Conservation (phyloP, 192 early-diverging fungal species). For the Rhizoclosmatium sp. region DNA sequence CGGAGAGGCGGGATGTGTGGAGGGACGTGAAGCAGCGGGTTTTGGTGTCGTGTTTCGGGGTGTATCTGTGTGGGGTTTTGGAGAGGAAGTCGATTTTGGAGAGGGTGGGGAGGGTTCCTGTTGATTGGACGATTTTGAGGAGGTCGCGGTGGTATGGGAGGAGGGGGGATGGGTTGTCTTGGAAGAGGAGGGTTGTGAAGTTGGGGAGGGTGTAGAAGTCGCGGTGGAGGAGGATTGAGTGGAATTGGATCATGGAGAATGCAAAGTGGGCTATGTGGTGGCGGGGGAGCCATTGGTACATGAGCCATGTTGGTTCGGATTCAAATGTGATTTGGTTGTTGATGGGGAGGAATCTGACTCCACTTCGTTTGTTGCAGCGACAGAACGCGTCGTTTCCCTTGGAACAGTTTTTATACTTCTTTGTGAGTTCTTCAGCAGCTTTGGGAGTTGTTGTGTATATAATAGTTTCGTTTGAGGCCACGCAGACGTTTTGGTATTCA, state of each 20-base stretch:
- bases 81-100: neutral
- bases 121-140: neutral
- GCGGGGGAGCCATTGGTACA: neutral
- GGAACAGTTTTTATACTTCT: neutral
- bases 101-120: neutral
- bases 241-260: constrained; percentile 15
- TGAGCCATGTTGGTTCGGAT: constrained; percentile 1
- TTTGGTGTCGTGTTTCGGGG: neutral
- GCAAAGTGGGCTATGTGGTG: constrained; percentile 23
- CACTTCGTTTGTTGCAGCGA: neutral
- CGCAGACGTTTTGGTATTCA: constrained; percentile 2
- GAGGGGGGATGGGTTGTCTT: neutral
- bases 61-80: neutral
- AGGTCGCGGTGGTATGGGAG: neutral
- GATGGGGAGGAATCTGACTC: neutral
- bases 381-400: constrained; percentile 11
- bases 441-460: constrained; percentile 6
- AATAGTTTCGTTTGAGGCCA: neutral
- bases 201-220: neutral
- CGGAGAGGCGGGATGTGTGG: neutral
- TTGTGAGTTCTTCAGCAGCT: neutral
- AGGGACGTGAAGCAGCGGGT: constrained; percentile 4
- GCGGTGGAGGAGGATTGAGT: constrained; percentile 12
- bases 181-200: constrained; percentile 11
- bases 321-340: constrained; percentile 1